Base-by-base conservation (phyloP, 345 rosid genomes). In the Abelmoschus esculentus region DNA sequence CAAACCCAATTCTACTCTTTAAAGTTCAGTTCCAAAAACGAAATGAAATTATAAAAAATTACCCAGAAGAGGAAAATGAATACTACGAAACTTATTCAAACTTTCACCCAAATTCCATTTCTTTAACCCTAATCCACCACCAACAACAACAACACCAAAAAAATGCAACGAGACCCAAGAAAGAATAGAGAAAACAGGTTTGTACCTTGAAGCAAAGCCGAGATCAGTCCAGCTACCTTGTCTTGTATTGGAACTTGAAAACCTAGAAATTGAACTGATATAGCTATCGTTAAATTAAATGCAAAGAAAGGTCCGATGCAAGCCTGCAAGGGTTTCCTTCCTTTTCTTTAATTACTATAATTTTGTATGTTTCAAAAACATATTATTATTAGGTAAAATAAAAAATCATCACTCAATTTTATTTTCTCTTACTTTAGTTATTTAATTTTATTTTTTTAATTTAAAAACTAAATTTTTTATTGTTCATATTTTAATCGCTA, bases 121-220 rank as follows among this genome's bases (percentile, higher is more conserved):
- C 26, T 22, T 22, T 22, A 22, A 22, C 26, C 26, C 26, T 22
- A 22, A 22, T 22, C 26, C 26, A 22, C 26, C 26, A 22, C 26
- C 26, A 22, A 0, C 26, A 22, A 22, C 26, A 22, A 0, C 26
- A 22, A 22, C 26, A 22, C 38, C 38, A 34, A 34, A 34, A 36
- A 36, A 36, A 0, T 19, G 52, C 14, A 2, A 26, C 18, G 15
- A 66, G 42, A 66, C 69, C 55, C 7, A 29, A 63, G 0, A 66
- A 15, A 47, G 42, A 66, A 13, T 3, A 29, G 17, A 66, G 22
- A 66, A 47, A 26, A 7, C n/a, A 49, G 2, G 22, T 19, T 3
- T 47, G 57, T 29, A 66, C 70, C 70, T 47, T 49, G 70, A 66
- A n/a, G 42, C 57, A 28, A 22, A 47, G 69, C 50, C 40, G 29